A percentile compares a stretch with the other conserved stretches of the same genome.
phyloP scores from a whole-genome alignment of 345 rosid species.

The Isatis tinctoria region DNA sequence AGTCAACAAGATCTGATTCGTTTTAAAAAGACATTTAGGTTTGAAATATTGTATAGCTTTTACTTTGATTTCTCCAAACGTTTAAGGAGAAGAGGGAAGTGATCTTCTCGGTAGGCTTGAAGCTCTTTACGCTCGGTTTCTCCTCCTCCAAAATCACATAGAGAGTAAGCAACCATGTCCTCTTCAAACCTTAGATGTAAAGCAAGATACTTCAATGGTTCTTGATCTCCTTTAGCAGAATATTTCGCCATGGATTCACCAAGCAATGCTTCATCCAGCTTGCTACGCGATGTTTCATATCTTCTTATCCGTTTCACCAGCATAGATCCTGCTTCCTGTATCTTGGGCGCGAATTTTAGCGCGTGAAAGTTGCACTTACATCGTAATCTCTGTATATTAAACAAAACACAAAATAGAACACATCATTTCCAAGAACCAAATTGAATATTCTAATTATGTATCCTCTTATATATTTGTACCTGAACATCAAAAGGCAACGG shows the following conservation, averaged over 20 bases:
- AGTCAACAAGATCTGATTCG: background rate
- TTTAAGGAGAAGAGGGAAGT: conserved; percentile 73
- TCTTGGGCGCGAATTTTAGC: conserved; percentile 65
- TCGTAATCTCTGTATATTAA: conserved; percentile 55
- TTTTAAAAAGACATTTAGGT: background rate
- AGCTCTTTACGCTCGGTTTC: conserved; percentile 66
- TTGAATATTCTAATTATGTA: background rate
- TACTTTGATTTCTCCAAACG: conserved; percentile 65
- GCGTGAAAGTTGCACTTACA: conserved; percentile 98
- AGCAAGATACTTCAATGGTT: conserved; percentile 60
- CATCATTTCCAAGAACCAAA: background rate
- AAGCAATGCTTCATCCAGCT: conserved; percentile 60
- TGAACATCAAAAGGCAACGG: conserved; percentile 71
- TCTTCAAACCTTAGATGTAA: conserved; percentile 88
- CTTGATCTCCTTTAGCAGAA: conserved; percentile 27
- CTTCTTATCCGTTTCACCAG: conserved; percentile 70
- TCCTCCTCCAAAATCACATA: conserved; percentile 88
- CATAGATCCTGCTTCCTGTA: conserved; percentile 61
- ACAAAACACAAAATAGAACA: too few relatives aligned
- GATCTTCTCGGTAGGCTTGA: conserved; percentile 68
- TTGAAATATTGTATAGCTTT: background rate
- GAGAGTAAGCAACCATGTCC: conserved; percentile 96
- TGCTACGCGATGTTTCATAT: conserved; percentile 35
- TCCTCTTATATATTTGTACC: conserved; percentile 35
- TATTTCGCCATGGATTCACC: conserved; percentile 44